These are phyloP conservation scores for Silene latifolia DNA, from an alignment of 148 eudicot species.

Conservation along the genomic window DNA sequence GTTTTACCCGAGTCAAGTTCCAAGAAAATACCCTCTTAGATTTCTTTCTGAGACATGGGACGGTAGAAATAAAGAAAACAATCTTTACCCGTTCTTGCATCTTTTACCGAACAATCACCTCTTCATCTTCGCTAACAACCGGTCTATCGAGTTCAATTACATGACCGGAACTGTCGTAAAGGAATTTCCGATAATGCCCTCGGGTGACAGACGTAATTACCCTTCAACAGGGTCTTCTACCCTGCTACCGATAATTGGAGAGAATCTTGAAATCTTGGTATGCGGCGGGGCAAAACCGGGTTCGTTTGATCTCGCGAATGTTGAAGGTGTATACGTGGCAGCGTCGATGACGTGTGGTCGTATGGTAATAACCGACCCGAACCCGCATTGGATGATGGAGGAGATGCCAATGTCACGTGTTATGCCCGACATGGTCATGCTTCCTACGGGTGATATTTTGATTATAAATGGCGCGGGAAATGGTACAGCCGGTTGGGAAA, in stretches of 20 bases:
- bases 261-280: conserved; percentile 51
- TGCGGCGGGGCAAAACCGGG: conserved; percentile 73
- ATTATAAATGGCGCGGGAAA: conserved; percentile 67
- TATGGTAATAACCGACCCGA: conserved; percentile 33
- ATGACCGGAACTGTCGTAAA: conserved; percentile 24
- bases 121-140: conserved; percentile 70
- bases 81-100: conserved; percentile 87
- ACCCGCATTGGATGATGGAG: conserved; percentile 67
- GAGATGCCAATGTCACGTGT: conserved; percentile 71
- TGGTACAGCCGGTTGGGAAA: conserved; percentile 93
- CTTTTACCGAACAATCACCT: conserved; percentile 63
- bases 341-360: conserved; percentile 58
- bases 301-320: conserved; percentile 37
- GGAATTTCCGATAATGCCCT: conserved; percentile 62
- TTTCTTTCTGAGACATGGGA: conserved; percentile 59
- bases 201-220: conserved; percentile 50
- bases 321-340: conserved; percentile 26
- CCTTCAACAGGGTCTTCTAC: conserved; percentile 82
- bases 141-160: conserved; percentile 54
- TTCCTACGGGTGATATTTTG: conserved; percentile 68
- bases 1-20: conserved; percentile 45
- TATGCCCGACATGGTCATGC: conserved; percentile 67
- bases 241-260: conserved; percentile 43
- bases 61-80: conserved; percentile 56
- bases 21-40: conserved; percentile 15